Evolutionary conservation across 805 yeast genomes (phyloP), one percentile per base, ranked within the genome.

Genomic region (Jamesozyma hellenica): DNA sequence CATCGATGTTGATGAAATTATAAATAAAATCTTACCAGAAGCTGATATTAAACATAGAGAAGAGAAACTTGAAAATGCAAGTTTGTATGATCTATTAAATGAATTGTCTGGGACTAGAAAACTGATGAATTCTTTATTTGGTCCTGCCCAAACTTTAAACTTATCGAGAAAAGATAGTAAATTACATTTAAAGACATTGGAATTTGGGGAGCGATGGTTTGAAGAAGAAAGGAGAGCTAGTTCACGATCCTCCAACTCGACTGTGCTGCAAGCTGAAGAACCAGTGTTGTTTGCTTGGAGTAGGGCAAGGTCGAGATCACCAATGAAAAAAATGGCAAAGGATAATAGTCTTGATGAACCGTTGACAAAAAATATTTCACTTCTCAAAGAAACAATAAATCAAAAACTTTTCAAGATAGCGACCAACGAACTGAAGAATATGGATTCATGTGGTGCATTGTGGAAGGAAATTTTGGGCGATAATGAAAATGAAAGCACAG

Each of bases 281-380:
- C 57, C 60, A 2, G 53, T 55, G 2, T 40, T 47, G n/a, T 57
- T 57, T 42, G 43, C 55, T 10, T 57, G 62, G 62, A 55, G 59
- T 26, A 44, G 49, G 42, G 11, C 23, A 28, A 31, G 25, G 18
- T 13, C 14, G 4, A n/a, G n/a, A 29, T 38, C 36, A 28, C 39
- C 29, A 5, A 28, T 26, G 9, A 32, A 37, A 31, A 12, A 4
- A 29, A 19, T 18, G 9, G 9, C 6, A 8, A 13, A 27, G 12
- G 26, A 37, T 15, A 12, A 6, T 32, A 13, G 9, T 15, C 9
- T 21, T 21, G 16, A 7, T 16, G 13, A 11, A 11, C 16, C 11
- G 10, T 5, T 4, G 11, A 18, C 3, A 6, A 29, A 29, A 5
- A n/a, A 23, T 16, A 19, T 15, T 28, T 13, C 13, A 15, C 31